Conservation (phyloP, 2,329 filamentous ascomycete genomes). For the Penicillium expansum region DNA sequence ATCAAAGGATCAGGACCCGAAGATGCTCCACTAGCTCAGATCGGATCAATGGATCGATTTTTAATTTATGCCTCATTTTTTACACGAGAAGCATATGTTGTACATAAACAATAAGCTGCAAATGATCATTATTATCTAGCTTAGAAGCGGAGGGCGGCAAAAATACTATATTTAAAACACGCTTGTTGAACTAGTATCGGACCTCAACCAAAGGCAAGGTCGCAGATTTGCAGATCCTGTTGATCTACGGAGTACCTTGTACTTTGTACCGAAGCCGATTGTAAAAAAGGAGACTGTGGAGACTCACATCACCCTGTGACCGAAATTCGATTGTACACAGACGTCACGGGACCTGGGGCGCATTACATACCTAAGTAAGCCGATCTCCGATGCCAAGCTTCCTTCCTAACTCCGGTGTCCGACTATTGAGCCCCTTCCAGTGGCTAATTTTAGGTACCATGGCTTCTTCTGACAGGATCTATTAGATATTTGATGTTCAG, state of each 20-base stretch:
- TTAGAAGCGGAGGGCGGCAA: neutral
- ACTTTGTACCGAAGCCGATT: neutral
- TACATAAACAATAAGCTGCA: neutral
- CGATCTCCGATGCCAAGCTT: neutral
- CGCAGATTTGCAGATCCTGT: too few relatives aligned
- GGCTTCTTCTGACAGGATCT: neutral
- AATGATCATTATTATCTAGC: neutral
- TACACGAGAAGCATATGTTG: neutral
- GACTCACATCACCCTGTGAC: neutral
- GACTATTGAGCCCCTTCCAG: neutral
- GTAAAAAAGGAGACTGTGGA: neutral
- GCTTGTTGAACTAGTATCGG: neutral
- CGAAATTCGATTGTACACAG: neutral
- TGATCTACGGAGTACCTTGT: too few relatives aligned
- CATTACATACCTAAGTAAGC: neutral
- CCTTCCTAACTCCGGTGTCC: too few relatives aligned
- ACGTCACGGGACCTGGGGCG: neutral
- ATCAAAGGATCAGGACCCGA: neutral
- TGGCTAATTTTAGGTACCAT: neutral
- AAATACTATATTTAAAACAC: neutral
- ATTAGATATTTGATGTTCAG: neutral
- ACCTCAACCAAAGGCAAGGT: neutral
- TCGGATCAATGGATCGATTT: neutral
- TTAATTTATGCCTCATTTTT: neutral
- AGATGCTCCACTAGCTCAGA: neutral